Evolutionary conservation across 2,329 filamentous ascomycete species (phyloP).

Genomic region (Arthrobotrys megalospora): DNA sequence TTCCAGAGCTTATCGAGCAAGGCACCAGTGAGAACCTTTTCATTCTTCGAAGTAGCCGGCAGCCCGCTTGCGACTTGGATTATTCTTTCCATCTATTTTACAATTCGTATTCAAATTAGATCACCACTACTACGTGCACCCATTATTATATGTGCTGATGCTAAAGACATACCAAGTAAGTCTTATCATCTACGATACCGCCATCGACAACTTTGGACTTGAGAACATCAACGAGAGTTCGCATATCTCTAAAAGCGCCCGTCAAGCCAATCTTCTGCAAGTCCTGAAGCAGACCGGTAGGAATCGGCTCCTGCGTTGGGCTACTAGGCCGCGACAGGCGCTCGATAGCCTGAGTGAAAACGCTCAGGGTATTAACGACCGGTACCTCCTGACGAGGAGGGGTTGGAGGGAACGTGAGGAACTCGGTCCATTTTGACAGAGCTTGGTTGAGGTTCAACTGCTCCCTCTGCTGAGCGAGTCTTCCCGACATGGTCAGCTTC

Average conservation of each 20-base stretch:
- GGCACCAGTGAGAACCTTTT: conserved; percentile 49
- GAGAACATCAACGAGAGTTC: conserved; percentile 56
- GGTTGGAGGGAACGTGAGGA: conserved; percentile 50
- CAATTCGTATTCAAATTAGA: background rate
- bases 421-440: conserved; percentile 52
- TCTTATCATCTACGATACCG: conserved; percentile 51
- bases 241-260: conserved; percentile 52
- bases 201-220: conserved; percentile 48
- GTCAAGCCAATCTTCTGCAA: conserved; percentile 56
- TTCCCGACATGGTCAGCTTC: conserved; percentile 44
- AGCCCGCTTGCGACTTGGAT: conserved; percentile 76
- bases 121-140: background rate
- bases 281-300: conserved; percentile 51
- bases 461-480: conserved; percentile 44
- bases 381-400: conserved; percentile 29
- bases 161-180: conserved; percentile 46
- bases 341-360: conserved; percentile 46
- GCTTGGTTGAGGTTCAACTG: conserved; percentile 56
- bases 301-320: conserved; percentile 57
- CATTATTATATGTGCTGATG: background rate
- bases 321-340: conserved; percentile 50
- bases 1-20: conserved; percentile 61
- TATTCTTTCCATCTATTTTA: conserved; percentile 63
- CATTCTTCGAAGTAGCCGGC: conserved; percentile 73
- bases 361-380: conserved; percentile 24